These are phyloP conservation scores for Botryotinia narcissicola DNA, from an alignment of 2,329 filamentous ascomycete species.

Conservation along the genomic window DNA sequence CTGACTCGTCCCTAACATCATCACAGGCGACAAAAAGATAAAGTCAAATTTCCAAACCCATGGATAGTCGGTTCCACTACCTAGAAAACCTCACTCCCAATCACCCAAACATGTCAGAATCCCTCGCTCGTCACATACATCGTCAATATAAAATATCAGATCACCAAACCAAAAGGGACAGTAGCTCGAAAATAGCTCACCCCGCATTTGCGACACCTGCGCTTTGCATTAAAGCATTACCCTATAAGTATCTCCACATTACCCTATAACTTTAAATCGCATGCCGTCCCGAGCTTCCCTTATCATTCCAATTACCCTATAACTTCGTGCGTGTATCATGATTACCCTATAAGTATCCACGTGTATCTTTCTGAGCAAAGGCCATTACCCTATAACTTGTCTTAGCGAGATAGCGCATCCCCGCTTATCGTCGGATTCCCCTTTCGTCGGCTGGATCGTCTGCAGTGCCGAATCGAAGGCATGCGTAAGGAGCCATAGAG, in stretches of 20 bases:
- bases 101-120: not conserved
- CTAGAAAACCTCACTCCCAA: not conserved
- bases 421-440: slow-evolving; percentile 2
- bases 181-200: not conserved
- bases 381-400: not conserved
- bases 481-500: not conserved
- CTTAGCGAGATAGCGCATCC: not conserved
- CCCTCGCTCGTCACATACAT: not conserved
- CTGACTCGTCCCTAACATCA: not conserved
- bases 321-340: not conserved
- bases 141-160: not conserved
- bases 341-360: slow-evolving; percentile 5
- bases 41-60: not conserved
- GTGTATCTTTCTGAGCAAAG: not conserved
- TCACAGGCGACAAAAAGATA: not conserved
- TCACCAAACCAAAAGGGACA: not conserved
- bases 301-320: not conserved
- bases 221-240: not conserved
- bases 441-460: not conserved
- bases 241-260: not conserved
- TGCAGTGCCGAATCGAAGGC: not conserved
- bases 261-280: not conserved
- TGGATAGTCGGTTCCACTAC: not conserved
- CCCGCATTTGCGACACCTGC: not conserved
- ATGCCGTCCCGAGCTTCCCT: not conserved